phyloP scores from a whole-genome alignment of 257 asterid genomes.

The Anisodus acutangulus region DNA sequence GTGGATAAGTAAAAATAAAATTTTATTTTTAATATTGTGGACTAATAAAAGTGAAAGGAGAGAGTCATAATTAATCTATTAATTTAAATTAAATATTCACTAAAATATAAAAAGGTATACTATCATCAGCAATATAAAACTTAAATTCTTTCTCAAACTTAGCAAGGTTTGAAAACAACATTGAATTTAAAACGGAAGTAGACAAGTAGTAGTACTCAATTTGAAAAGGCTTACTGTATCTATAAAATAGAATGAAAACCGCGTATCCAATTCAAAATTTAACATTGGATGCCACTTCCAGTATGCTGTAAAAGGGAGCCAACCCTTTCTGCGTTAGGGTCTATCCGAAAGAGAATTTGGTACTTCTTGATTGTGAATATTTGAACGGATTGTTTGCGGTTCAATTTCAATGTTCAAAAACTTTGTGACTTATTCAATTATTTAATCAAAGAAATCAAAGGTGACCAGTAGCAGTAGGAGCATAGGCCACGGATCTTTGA shows the following conservation, averaged over 20 bases:
- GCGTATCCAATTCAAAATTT: neutral
- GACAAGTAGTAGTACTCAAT: neutral
- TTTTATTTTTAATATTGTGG: too few species aligned
- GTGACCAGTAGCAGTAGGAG: neutral
- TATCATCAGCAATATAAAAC: neutral
- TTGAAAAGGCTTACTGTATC: neutral
- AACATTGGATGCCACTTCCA: conserved; percentile 10
- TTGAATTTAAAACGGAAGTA: neutral
- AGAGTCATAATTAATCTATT: too few species aligned
- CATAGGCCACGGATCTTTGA: neutral
- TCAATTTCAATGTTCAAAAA: too few species aligned
- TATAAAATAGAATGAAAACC: neutral
- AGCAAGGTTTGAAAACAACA: too few species aligned
- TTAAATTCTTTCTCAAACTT: too few species aligned
- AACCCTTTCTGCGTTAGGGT: neutral
- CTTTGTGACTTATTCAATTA: neutral
- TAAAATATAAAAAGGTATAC: too few species aligned
- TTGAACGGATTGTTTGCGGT: too few species aligned
- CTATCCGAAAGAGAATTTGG: too few species aligned
- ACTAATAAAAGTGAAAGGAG: too few species aligned
- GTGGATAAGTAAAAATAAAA: too few species aligned
- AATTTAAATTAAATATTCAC: too few species aligned
- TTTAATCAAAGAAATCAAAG: neutral
- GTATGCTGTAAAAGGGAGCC: neutral
- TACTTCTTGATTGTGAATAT: too few species aligned